Conservation (phyloP, 257 asterid genomes). For the Solanum boliviense region DNA sequence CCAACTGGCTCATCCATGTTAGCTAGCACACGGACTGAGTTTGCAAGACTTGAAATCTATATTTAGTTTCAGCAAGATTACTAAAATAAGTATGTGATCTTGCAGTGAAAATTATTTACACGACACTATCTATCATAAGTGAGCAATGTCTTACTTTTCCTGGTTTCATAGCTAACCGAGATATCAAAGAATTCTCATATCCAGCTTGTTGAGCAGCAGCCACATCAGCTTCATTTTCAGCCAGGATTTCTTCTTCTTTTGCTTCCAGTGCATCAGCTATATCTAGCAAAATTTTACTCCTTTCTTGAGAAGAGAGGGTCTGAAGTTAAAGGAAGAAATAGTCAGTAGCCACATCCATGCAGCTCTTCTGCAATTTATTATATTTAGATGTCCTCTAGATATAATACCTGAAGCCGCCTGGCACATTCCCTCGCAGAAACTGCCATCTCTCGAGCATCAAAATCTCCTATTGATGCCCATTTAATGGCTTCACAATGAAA, state of each 20-base stretch:
- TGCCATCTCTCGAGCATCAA: constrained; percentile 55
- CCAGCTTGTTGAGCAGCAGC: constrained; percentile 50
- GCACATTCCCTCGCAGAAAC: constrained; percentile 74
- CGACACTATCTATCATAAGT: not conserved
- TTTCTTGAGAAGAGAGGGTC: constrained; percentile 56
- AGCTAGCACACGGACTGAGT: constrained; percentile 55
- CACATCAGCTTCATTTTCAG: constrained; percentile 64
- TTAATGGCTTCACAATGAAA: constrained; percentile 61
- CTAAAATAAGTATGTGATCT: not conserved
- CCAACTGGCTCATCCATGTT: constrained; percentile 86
- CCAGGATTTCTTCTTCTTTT: constrained; percentile 26
- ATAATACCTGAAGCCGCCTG: constrained; percentile 47
- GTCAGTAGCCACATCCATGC: not conserved
- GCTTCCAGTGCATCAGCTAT: constrained; percentile 61
- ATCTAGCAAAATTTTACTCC: constrained; percentile 50
- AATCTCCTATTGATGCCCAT: constrained; percentile 42
- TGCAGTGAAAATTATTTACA: not conserved
- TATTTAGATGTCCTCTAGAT: not conserved
- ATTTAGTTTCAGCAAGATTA: not conserved
- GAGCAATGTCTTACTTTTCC: constrained; percentile 38
- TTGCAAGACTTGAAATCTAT: constrained; percentile 53
- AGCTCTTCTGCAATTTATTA: not conserved
- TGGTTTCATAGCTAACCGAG: constrained; percentile 54
- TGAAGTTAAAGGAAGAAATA: constrained; percentile 11
- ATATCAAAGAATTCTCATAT: constrained; percentile 56